These are phyloP conservation scores for Tilletia setariae DNA, from an alignment of 1,284 basidiomycete species.

Conservation along the genomic window DNA sequence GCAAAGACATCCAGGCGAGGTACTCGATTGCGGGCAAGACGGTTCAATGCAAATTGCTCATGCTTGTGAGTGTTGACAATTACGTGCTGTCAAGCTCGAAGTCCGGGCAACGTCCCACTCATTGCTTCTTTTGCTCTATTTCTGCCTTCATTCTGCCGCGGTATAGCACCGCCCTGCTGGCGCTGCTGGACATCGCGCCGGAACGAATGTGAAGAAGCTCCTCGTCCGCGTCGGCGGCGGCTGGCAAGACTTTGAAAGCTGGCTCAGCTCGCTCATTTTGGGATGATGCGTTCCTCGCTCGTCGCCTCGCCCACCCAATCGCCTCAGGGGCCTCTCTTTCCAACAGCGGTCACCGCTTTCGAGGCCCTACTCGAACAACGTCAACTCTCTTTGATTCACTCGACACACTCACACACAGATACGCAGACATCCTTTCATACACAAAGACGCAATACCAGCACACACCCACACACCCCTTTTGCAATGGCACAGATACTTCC, in stretches of 20 bases:
- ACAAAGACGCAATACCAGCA: too few relatives aligned
- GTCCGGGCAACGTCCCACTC: neutral
- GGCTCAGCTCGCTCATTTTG: slow-evolving; percentile 57
- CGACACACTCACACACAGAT: too few relatives aligned
- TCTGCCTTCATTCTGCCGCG: neutral
- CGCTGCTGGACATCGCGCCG: slow-evolving; percentile 32
- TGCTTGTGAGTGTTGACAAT: slow-evolving; percentile 57
- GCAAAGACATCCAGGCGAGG: slow-evolving; percentile 74
- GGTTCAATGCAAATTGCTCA: slow-evolving; percentile 71
- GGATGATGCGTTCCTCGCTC: too few relatives aligned
- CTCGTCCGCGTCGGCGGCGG: slow-evolving; percentile 58
- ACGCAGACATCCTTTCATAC: too few relatives aligned
- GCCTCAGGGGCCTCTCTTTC: too few relatives aligned
- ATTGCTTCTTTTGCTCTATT: neutral
- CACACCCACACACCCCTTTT: too few relatives aligned
- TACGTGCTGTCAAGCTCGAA: slow-evolving; percentile 72
- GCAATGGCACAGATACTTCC: too few relatives aligned
- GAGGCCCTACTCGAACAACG: too few relatives aligned
- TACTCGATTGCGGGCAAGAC: slow-evolving; percentile 71
- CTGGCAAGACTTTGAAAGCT: slow-evolving; percentile 79
- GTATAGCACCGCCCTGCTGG: slow-evolving; percentile 50
- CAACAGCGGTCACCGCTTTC: too few relatives aligned
- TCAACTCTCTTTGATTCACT: too few relatives aligned
- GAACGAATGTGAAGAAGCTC: slow-evolving; percentile 44
- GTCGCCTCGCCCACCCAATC: too few relatives aligned